Percentiles rank a stretch among this genome's conserved stretches.
Evolutionary conservation across 2,329 filamentous ascomycete genomes (phyloP).

Genomic region (Clathrospora elynae): DNA sequence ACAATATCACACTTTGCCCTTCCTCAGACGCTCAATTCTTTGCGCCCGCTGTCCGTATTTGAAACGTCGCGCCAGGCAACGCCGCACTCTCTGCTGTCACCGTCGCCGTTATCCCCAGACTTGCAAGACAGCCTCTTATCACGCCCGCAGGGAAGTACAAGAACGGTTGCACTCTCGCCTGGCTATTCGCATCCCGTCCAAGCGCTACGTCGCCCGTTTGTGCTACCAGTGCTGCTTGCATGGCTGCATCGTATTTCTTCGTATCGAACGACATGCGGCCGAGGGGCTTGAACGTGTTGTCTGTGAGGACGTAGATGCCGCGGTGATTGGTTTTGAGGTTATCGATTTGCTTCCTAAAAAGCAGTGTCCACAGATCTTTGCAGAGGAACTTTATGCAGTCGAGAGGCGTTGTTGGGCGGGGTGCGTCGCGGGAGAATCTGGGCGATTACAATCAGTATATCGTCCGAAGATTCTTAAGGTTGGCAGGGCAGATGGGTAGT

Average conservation of each 20-base stretch:
- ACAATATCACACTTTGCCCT: conserved; percentile 1
- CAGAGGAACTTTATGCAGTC: conserved; percentile 98
- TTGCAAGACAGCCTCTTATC: conserved; percentile 88
- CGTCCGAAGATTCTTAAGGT: too few species aligned
- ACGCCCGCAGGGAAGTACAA: conserved; percentile 95
- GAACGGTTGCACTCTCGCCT: conserved; percentile 60
- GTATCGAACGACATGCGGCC: conserved; percentile 82
- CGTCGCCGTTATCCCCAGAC: conserved; percentile 85
- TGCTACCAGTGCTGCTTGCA: conserved; percentile 38
- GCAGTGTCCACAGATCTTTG: conserved; percentile 94
- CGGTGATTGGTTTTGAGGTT: conserved; percentile 98
- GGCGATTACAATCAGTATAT: too few species aligned
- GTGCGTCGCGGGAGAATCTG: conserved; percentile 80
- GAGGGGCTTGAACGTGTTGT: conserved; percentile 88
- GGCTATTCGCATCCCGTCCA: conserved; percentile 58
- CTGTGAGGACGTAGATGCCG: conserved; percentile 94
- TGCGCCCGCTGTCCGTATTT: conserved; percentile 81
- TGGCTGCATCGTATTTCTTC: conserved; percentile 37
- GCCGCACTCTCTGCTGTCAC: conserved; percentile 90
- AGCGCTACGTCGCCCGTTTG: conserved; percentile 38
- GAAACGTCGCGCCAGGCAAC: conserved; percentile 87
- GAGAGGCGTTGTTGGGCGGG: conserved; percentile 87
- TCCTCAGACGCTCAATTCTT: conserved; percentile 61
- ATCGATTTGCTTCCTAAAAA: conserved; percentile 97
- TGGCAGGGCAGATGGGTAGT: too few species aligned